Evolutionary conservation across 345 rosid genomes (phyloP), one percentile per base, ranked within the genome.

Genomic region (Carallia pectinifolia): DNA sequence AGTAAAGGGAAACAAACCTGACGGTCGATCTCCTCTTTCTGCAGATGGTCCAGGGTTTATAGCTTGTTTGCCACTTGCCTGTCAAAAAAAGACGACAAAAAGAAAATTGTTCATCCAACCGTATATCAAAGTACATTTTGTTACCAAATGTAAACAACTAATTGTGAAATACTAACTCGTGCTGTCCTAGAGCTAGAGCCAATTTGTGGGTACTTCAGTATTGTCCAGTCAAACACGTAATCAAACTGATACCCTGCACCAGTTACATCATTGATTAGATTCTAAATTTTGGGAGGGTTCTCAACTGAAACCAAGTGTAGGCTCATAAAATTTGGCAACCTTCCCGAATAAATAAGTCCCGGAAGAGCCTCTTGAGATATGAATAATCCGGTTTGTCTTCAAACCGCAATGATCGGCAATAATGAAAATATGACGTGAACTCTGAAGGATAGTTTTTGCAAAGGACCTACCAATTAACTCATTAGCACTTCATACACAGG

Each of bases 381-480:
- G 97, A 83, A 83, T 92, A 92, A 82, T 95, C 99, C 17, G 99
- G 98, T 80, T 88, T 85, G 81, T 92, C 97, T 71, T 95, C 99
- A 77, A 95, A 95, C 53, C 88, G 83, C 86, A 95, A 73, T 8
- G 98, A 87, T 29, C 99, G 97, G 58, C 98, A 92, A 72, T 90
- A 95, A 70, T 95, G 97, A 72, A 95, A 95, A 81, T 92, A 95
- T 2, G 98, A 90, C 64, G 90, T 86, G 75, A 92, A 92, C 79
- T 95, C 94, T 53, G 97, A 82, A 58, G 97, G 88, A 71, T 84
- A 79, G 12, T 88, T 81, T 81, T 85, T 90, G 87, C 98, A 95
- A 76, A 95, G 97, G 56, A 86, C 78, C 99, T 95, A 69, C 58
- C 38, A 62, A 67, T 18, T 29, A 54, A 54, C 37, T 3, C 16